Conservation (phyloP, 208 protist genomes). For the Endotrypanum monterogeii region DNA sequence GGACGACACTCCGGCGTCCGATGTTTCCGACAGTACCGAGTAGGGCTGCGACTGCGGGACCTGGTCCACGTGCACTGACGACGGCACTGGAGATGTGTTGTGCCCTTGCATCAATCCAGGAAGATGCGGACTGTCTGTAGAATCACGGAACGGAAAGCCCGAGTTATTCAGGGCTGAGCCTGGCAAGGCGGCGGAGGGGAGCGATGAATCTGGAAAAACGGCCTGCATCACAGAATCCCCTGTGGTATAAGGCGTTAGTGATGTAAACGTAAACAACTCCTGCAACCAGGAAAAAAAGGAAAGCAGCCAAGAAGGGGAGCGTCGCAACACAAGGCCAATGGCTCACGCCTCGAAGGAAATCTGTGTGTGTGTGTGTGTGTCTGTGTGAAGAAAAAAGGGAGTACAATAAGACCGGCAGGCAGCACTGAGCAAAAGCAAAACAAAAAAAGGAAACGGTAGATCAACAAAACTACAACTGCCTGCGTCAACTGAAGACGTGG, state of each 20-base stretch:
- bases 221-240: constrained; percentile 15
- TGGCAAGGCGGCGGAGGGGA: constrained; percentile 15
- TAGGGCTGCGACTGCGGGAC: neutral
- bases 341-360: neutral
- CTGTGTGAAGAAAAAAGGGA: neutral
- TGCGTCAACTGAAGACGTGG: neutral
- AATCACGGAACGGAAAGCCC: constrained; percentile 11
- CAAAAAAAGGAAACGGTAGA: neutral
- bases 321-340: too few relatives aligned
- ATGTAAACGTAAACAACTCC: neutral
- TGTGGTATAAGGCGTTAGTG: neutral
- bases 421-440: neutral
- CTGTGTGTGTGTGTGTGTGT: neutral
- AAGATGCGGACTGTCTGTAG: constrained; percentile 3
- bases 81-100: neutral
- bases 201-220: constrained; percentile 7
- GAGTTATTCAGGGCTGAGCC: constrained; percentile 11
- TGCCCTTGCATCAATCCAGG: neutral
- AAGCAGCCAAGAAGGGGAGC: neutral
- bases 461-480: neutral
- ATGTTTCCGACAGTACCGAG: constrained; percentile 3
- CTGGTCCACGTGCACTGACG: neutral
- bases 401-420: neutral
- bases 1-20: neutral
- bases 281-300: neutral